phyloP scores from a whole-genome alignment of 192 early-diverging fungal genomes.

The Helicostylum pulchrum region DNA sequence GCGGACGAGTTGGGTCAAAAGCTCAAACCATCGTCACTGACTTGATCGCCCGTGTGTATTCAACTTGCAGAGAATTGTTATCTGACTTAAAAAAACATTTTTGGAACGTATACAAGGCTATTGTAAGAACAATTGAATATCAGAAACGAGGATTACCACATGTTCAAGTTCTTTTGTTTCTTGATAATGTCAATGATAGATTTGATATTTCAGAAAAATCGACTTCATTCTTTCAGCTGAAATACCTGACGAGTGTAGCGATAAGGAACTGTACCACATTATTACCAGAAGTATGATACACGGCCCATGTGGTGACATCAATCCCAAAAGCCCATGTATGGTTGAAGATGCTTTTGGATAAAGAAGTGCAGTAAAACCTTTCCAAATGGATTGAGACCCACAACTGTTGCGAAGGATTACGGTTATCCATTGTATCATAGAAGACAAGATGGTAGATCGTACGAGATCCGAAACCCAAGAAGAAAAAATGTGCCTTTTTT shows the following conservation, averaged over 20 bases:
- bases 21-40: too few species aligned
- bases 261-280: background rate
- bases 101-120: background rate
- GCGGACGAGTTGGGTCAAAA: background rate
- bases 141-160: background rate
- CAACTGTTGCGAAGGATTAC: background rate
- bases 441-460: background rate
- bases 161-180: background rate
- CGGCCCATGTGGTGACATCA: conserved; percentile 2
- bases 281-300: background rate
- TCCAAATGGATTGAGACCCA: background rate
- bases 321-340: background rate
- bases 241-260: background rate
- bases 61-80: background rate
- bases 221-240: background rate
- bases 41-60: background rate
- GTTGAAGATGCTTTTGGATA: background rate
- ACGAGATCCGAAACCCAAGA: too few species aligned
- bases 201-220: background rate
- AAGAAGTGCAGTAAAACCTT: conserved; percentile 29
- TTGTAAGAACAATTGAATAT: background rate
- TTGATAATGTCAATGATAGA: background rate
- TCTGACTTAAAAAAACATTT: background rate
- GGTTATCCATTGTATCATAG: background rate
- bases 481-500: too few species aligned